Conservation (phyloP, 2,329 filamentous ascomycete species). For the Aspergillus uvarum region DNA sequence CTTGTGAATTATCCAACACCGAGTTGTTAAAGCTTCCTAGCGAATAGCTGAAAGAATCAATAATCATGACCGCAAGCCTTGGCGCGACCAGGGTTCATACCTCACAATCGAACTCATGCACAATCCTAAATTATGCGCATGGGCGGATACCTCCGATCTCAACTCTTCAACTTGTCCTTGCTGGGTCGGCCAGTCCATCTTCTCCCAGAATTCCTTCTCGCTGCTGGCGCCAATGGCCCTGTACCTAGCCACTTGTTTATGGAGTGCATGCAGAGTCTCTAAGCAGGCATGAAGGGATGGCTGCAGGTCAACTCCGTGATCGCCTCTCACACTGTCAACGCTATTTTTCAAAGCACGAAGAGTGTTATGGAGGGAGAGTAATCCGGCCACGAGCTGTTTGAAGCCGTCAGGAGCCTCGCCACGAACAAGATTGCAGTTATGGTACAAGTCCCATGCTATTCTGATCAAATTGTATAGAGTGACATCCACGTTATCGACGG, state of each 20-base stretch:
- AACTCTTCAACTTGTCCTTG: slow-evolving; percentile 27
- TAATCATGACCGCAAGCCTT: background rate
- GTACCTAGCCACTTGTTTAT: slow-evolving; percentile 24
- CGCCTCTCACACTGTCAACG: slow-evolving; percentile 25
- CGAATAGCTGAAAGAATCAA: slow-evolving; percentile 22
- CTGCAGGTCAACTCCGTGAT: slow-evolving; percentile 24
- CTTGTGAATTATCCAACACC: slow-evolving; percentile 23
- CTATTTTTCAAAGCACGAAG: slow-evolving; percentile 26
- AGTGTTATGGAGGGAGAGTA: slow-evolving; percentile 28
- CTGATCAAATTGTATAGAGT: slow-evolving; percentile 21
- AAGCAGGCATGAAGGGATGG: slow-evolving; percentile 26
- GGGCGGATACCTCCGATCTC: slow-evolving; percentile 30
- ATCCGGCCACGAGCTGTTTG: slow-evolving; percentile 27
- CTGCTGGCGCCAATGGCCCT: slow-evolving; percentile 22
- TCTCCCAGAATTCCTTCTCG: slow-evolving; percentile 28
- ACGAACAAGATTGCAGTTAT: slow-evolving; percentile 26
- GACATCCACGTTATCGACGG: slow-evolving; percentile 25
- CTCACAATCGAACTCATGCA: slow-evolving; percentile 30
- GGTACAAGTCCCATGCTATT: slow-evolving; percentile 30
- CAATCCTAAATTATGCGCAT: slow-evolving; percentile 30
- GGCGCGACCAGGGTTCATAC: slow-evolving; percentile 16
- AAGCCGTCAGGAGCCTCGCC: slow-evolving; percentile 32
- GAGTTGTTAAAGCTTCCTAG: slow-evolving; percentile 24
- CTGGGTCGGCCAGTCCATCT: slow-evolving; percentile 30
- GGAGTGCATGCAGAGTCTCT: slow-evolving; percentile 25